Percentiles rank a stretch among this genome's conserved stretches.
phyloP scores from a whole-genome alignment of 2,329 filamentous ascomycete species.

The Tolypocladium nubicola region DNA sequence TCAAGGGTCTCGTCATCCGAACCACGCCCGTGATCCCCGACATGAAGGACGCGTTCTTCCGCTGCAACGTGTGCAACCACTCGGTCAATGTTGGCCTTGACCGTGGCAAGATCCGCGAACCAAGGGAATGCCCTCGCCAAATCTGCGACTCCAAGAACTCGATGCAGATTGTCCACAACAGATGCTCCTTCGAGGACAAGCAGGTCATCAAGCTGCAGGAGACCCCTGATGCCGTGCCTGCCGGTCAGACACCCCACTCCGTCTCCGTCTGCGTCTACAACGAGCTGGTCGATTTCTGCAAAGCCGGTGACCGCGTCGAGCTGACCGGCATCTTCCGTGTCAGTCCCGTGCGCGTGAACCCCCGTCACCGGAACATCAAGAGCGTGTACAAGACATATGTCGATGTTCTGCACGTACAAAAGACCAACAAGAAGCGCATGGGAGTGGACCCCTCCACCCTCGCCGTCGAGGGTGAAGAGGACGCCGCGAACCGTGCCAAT shows the following conservation, averaged over 20 bases:
- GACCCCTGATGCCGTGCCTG: slow-evolving; percentile 86
- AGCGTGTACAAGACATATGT: slow-evolving; percentile 97
- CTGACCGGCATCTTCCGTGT: slow-evolving; percentile 96
- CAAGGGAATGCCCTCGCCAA: slow-evolving; percentile 75
- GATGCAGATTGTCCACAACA: slow-evolving; percentile 97
- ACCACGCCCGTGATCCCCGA: slow-evolving; percentile 95
- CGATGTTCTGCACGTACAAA: slow-evolving; percentile 90
- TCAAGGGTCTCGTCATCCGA: slow-evolving; percentile 93
- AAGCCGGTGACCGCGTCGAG: slow-evolving; percentile 90
- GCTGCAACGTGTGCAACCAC: slow-evolving; percentile 86
- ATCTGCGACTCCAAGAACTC: slow-evolving; percentile 82
- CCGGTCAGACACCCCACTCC: slow-evolving; percentile 93
- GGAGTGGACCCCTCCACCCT: slow-evolving; percentile 85
- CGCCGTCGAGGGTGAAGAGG: slow-evolving; percentile 66
- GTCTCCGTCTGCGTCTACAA: slow-evolving; percentile 95
- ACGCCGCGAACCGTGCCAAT: slow-evolving; percentile 52
- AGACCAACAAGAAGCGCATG: slow-evolving; percentile 90
- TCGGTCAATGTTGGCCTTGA: slow-evolving; percentile 86
- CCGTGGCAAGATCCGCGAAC: slow-evolving; percentile 90
- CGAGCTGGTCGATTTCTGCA: slow-evolving; percentile 94
- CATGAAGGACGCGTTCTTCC: slow-evolving; percentile 98
- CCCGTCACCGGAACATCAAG: slow-evolving; percentile 84
- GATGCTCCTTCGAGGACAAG: slow-evolving; percentile 90
- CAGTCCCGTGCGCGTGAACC: slow-evolving; percentile 87
- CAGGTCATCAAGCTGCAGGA: slow-evolving; percentile 98